Evolutionary conservation across 257 asterid species (phyloP), one percentile per base, ranked within the genome.

Genomic region (Przewalskia tangutica): DNA sequence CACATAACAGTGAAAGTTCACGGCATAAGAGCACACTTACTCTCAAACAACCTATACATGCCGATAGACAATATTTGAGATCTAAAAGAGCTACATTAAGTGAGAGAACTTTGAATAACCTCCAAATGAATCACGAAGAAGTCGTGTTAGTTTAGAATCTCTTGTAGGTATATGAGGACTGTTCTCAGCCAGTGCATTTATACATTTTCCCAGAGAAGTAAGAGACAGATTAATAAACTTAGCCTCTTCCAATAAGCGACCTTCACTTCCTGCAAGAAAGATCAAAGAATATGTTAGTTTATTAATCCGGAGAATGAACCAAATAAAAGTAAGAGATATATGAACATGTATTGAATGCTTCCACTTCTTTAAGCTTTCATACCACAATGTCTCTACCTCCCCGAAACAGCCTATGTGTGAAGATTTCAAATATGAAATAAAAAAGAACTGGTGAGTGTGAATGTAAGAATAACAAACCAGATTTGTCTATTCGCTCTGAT

Each of bases 61-160:
- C 10, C 17, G 4, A 79, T n/a, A 20, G 20, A 16, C 20, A 60
- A 77, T 46, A 44, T 7, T 7, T 54, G 53, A 77, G 64, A 76
- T 59, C 59, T 11, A 73, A 34, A 40, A 54, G 18, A 34, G 67
- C n/a, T 77, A 70, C 60, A 48, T 34, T 34, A 36, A 56, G 51
- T 51, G 70, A 50, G 40, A 82, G 81, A 65, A 63, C 53, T 17
- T 48, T 13, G 38, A 75, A 12, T 75, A 75, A 94, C 98, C 98
- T 90, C 97, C 98, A 85, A 94, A 94, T 68, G 98, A 94, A 91
- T 94, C 97, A 2, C 97, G 95, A 83, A 94, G 95, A 88, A 94
- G 85, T 86, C 97, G 90, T 42, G 98, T 94, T 88, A 94, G 82
- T 85, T 94, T 94, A 77, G 98, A 94, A 87, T 94, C 98, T 87